Base-by-base conservation (phyloP, 2,329 filamentous ascomycete species). In the Alternaria arbusti region DNA sequence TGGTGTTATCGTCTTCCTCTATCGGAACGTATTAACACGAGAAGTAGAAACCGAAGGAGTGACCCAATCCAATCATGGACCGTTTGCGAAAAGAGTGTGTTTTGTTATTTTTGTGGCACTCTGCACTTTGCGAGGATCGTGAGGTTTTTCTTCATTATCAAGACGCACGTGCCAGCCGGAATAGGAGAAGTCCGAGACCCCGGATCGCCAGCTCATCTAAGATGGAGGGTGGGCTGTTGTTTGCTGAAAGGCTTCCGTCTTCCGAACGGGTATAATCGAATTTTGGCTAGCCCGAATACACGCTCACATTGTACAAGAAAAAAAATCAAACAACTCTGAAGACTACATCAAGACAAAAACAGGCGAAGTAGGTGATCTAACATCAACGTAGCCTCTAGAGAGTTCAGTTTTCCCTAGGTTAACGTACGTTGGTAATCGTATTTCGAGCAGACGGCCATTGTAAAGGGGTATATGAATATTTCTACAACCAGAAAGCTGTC, bases 141-240 rank as follows among this genome's bases (percentile, higher is more conserved):
- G 47, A 51, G 47, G 47, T 30, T 51, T 51, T 51, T 51, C 49
- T 32, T 23, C 17, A 36, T 51, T 11, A 51, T 51, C 49, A 51
- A 17, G 15, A 32, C 40, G 59, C 63, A 65, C 63, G 63, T 62
- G 59, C 55, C 63, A 44, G 11, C 26, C 61, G 50, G 59, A 55
- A 50, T 10, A 56, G 54, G 45, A 51, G 50, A 51, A 62, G 36
- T 52, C 63, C 63, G 63, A 36, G 36, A 44, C 20, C 22, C 57
- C 63, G 59, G 45, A 62, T 56, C 12, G 22, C 50, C 50, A 46
- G 54, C 20, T 61, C 59, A 61, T 57, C 36, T 17, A 40, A 40
- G 36, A 8, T 26, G 10, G 2, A 46, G 32, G 25, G 45, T 61
- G 54, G 54, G 9, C 46, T 61, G 59, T 32, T 50, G n/a, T 17